Evolutionary conservation across 1,139 yeast species (phyloP), one percentile per base, ranked within the genome.

Genomic region (Yamadazyma sp.): DNA sequence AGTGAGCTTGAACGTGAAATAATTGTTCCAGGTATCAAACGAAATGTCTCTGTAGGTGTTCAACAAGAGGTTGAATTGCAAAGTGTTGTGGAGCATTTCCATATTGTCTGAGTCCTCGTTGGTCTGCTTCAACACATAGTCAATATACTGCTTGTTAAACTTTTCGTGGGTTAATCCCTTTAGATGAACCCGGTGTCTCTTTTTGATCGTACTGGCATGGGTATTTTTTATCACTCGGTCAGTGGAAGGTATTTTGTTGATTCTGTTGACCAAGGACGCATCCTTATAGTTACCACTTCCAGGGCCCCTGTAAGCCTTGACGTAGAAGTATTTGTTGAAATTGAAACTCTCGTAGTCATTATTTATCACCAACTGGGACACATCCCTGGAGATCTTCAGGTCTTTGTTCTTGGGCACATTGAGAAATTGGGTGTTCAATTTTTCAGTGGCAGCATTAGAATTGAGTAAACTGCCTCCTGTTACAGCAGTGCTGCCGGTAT

Each of bases 281-380:
- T 71, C 77, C 45, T 71, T 71, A 46, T 69, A 71, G 44, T 69
- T 70, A 3, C 77, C 76, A 40, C 71, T 65, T 1, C 76, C 76
- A 4, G 75, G 74, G 0, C 77, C 76, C 32, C 76, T 55, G 43
- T 68, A 68, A 18, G 62, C 54, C 44, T 67, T 67, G 12, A 64
- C 58, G 45, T 70, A 71, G 47, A 59, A 70, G 46, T 70, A 71
- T 43, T 64, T 70, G 29, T 64, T 52, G 40, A 62, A 64, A 40
- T 58, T 58, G 44, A 57, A 55, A 29, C 57, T 56, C 36, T 67
- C 74, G 40, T 55, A 61, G 38, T 70, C 74, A 40, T 59, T 62
- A 44, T 59, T 63, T 34, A 61, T 58, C 4, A 62, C 61, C 30
- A 69, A 54, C 46, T 59, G 73, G 34, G 64, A 70, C 24, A 70